These are phyloP conservation scores for Bolboschoenoplectus hybrid DNA, from an alignment of 202 grass and related monocot genomes.

Conservation along the genomic window DNA sequence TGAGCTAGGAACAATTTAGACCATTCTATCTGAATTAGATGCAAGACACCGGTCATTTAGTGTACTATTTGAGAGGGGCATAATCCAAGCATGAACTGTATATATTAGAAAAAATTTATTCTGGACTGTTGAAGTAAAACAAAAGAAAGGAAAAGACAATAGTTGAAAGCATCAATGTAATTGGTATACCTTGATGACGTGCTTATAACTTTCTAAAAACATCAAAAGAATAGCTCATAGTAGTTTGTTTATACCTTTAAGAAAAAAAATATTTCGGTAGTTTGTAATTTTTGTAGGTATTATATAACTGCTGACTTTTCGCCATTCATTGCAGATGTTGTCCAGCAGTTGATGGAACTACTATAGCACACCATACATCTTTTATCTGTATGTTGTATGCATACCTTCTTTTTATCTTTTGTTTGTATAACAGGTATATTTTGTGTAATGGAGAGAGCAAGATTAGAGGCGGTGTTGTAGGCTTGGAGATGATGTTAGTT, in stretches of 20 bases:
- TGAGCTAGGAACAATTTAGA: neutral
- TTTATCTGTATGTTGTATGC: slow-evolving; percentile 37
- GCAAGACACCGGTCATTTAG: neutral
- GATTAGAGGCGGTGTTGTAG: slow-evolving; percentile 27
- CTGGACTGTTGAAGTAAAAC: neutral
- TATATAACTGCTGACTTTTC: slow-evolving; percentile 34
- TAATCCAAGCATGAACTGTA: neutral
- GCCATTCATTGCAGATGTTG: slow-evolving; percentile 61
- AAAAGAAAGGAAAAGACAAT: neutral
- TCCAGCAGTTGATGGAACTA: slow-evolving; percentile 80
- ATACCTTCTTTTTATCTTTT: slow-evolving; percentile 25
- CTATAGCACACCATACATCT: slow-evolving; percentile 45
- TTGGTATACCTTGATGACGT: neutral
- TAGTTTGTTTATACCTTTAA: neutral
- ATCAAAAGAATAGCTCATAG: neutral
- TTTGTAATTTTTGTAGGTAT: slow-evolving; percentile 23
- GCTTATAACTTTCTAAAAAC: neutral
- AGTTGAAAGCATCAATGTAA: neutral
- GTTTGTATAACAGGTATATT: slow-evolving; percentile 37
- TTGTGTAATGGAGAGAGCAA: neutral
- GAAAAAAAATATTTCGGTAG: neutral
- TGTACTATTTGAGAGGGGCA: neutral
- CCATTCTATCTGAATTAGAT: neutral
- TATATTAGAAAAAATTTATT: neutral
- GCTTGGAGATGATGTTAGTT: slow-evolving; percentile 9